Evolutionary conservation across 345 rosid species (phyloP), one percentile per base, ranked within the genome.

Genomic region (Erysimum cheiranthoides): DNA sequence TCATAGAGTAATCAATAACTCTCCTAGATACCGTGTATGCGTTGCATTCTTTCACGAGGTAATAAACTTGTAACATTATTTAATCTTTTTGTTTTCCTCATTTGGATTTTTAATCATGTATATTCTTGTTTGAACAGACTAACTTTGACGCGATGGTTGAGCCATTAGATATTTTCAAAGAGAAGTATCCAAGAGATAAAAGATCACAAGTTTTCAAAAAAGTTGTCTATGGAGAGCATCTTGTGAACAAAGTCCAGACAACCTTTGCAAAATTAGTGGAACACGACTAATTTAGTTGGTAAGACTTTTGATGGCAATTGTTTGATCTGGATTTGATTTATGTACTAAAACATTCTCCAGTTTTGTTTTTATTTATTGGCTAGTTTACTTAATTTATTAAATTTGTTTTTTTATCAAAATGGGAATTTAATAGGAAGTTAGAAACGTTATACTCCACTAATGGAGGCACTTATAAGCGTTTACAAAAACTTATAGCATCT

Each of bases 201-300:
- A 87, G 81, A 46, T 40, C 54, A 30, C 74, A 45, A 40, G 81
- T 65, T 81, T 78, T 77, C 61, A 83, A 66, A 38, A 82, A 61
- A 64, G 88, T 92, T 61, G 83, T 88, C 45, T 87, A 90, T 62
- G 96, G 93, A 54, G 90, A 90, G 76, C 95, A 90, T 84, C 65
- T 93, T 43, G 88, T 83, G 11, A 68, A 79, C 81, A 91, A 88
- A 82, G 84, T 91, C n/a, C 67, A 68, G 17, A 86, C 87, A 1
- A 91, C 88, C 59, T 91, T 88, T 16, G 84, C 75, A 61, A 61
- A 73, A 5, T 63, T 73, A 40, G 51, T 52, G 45, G 61, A 63
- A 13, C 10, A 52, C 18, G 38, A 0, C 36, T 59, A 40, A 62
- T 25, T 16, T 25, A 13, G 4, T 36, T 62, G 31, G 21, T 30